Evolutionary conservation across 176 grass and related monocot genomes (phyloP).

Genomic region (Thinopyrum elongatum): DNA sequence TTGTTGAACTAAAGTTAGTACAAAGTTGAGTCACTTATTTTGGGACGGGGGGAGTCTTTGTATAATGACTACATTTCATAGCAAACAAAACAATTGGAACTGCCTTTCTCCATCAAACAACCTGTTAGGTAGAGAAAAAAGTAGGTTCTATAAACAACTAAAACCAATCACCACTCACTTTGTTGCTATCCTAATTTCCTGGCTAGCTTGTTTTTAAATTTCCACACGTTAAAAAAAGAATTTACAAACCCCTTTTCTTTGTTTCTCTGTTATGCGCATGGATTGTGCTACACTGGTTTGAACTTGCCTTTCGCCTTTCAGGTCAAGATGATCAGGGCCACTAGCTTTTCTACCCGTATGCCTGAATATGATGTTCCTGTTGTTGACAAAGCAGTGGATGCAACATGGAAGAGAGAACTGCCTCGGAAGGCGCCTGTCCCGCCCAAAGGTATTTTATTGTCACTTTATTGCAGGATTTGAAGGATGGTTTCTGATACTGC

Average conservation of each 20-base stretch:
- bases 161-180: not conserved
- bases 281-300: not conserved
- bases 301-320: constrained; percentile 32
- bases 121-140: not conserved
- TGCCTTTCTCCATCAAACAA: constrained; percentile 8
- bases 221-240: not conserved
- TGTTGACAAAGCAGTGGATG: constrained; percentile 90
- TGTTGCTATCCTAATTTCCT: not conserved
- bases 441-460: constrained; percentile 47
- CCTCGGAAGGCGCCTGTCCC: constrained; percentile 18
- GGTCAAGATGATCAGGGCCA: constrained; percentile 77
- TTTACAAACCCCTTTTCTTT: not conserved
- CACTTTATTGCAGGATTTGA: not conserved
- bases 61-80: not conserved
- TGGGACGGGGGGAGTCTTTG: too few species aligned
- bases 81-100: not conserved
- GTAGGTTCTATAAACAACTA: not conserved
- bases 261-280: not conserved
- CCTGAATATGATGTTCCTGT: constrained; percentile 81
- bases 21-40: too few species aligned
- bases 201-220: not conserved
- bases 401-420: constrained; percentile 70
- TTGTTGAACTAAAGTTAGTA: too few species aligned
- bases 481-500: not conserved
- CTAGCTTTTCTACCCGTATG: constrained; percentile 75